Evolutionary conservation across 768 basidiomycete genomes (phyloP).

Genomic region (Rhodotorula graminis): DNA sequence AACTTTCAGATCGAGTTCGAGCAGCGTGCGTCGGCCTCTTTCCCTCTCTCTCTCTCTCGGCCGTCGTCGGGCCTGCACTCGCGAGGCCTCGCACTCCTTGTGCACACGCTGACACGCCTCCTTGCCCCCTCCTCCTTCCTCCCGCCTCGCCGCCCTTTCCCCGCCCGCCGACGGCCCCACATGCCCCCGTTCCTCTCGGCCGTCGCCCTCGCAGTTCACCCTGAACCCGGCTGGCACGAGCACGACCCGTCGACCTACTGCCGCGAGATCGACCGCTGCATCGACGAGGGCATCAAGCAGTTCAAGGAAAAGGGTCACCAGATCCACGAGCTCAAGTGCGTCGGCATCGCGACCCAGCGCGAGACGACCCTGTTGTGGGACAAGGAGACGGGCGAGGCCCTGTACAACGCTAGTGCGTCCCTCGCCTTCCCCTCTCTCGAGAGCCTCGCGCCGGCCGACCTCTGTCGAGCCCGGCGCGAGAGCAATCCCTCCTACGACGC

Average conservation of each 20-base stretch:
- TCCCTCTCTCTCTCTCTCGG: too few species aligned
- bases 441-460: too few species aligned
- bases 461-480: too few species aligned
- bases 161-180: background rate
- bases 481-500: background rate
- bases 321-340: constrained; percentile 77
- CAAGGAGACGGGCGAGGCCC: constrained; percentile 76
- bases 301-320: constrained; percentile 73
- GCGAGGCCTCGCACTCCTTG: too few species aligned
- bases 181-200: background rate
- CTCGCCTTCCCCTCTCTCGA: background rate
- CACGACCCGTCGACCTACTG: constrained; percentile 84
- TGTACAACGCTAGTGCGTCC: constrained; percentile 62
- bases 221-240: constrained; percentile 76
- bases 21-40: constrained; percentile 51
- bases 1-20: constrained; percentile 89
- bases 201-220: constrained; percentile 44
- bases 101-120: too few species aligned
- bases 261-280: constrained; percentile 67
- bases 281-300: constrained; percentile 63
- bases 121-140: too few species aligned
- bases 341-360: constrained; percentile 92
- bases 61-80: too few species aligned
- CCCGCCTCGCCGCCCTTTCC: constrained; percentile 57
- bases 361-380: constrained; percentile 95